Base-by-base conservation (phyloP, 148 eudicot genomes). In the Camellia lanceoleosa region DNA sequence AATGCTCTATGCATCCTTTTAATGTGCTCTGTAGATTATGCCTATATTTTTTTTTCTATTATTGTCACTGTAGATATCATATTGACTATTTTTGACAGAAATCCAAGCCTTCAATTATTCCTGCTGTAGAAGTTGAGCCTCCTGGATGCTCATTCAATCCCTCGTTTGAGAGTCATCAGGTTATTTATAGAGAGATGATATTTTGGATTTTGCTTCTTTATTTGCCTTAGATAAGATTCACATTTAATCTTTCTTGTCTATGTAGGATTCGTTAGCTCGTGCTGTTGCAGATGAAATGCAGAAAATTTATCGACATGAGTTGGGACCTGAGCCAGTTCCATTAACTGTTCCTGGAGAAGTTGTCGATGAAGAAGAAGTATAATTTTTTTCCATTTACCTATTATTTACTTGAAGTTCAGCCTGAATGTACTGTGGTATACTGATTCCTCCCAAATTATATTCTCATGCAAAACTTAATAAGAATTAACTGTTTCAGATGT, bases 201-300 rank as follows among this genome's bases (percentile, higher is more conserved):
- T 76, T 59, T 42, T 10, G 74, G 14, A 3, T 61, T 69, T n/a
- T 38, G 5, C 15, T 62, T 5, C 3, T 43, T 7, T 7, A 4
- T 4, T 4, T 56, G 20, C 23, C 62, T 54, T n/a, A 30, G 38
- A 30, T 30, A 30, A 30, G 38, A 30, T 30, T 30, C 38, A 30
- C 38, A 30, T 30, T 73, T 77, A 38, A 60, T 47, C 58, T 72
- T 47, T 64, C 4, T 19, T 73, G 67, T 66, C 7, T 13, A 55
- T 71, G 62, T 85, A 95, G 98, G 97, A 95, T 84, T 88, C 94
- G 3, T 80, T 95, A 82, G 97, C 97, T 68, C 85, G 80, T 84
- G 98, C 98, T 78, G 97, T 95, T 42, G 98, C 98, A 74, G 97
- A 90, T 84, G 97, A 95, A 81, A 95, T 95, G 98, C 94, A 89